phyloP scores from a whole-genome alignment of 2,329 filamentous ascomycete species.

The Ophiostoma montium region DNA sequence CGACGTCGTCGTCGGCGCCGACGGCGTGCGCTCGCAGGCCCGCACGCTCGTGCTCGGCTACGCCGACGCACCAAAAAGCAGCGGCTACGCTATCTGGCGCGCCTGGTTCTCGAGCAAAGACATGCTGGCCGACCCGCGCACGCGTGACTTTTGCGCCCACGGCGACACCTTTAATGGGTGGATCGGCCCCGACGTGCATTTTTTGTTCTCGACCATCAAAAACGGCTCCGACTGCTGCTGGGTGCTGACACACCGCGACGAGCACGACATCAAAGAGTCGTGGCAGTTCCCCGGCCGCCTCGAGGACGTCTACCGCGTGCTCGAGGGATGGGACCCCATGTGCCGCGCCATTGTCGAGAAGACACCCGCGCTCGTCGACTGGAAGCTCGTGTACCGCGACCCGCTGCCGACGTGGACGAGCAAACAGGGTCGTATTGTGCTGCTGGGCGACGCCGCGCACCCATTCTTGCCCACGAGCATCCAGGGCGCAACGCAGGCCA shows the following conservation, averaged over 20 bases:
- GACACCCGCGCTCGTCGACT: conserved; percentile 32
- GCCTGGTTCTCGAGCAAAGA: conserved; percentile 39
- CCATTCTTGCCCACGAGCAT: conserved; percentile 34
- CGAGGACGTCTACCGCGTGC: conserved; percentile 34
- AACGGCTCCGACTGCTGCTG: conserved; percentile 41
- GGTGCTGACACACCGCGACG: conserved; percentile 42
- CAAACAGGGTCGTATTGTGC: conserved; percentile 26
- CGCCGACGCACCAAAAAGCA: conserved; percentile 35
- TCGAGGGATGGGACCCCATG: conserved; percentile 37
- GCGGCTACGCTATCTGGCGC: conserved; percentile 37
- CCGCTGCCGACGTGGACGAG: conserved; percentile 35
- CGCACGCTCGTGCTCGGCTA: conserved; percentile 35
- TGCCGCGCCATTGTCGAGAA: conserved; percentile 33
- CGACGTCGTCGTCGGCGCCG: conserved; percentile 39
- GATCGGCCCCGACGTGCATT: conserved; percentile 43
- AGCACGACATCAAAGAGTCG: conserved; percentile 39
- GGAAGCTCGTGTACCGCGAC: conserved; percentile 36
- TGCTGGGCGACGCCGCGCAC: conserved; percentile 36
- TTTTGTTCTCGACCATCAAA: conserved; percentile 43
- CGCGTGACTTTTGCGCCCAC: conserved; percentile 38
- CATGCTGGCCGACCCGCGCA: conserved; percentile 36
- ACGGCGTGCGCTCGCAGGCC: conserved; percentile 40
- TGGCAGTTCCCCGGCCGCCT: conserved; percentile 39
- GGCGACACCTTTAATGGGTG: conserved; percentile 46
- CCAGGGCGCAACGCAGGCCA: conserved; percentile 34